Conservation (phyloP, 306 rosid genomes). For the Pyrus communis region DNA sequence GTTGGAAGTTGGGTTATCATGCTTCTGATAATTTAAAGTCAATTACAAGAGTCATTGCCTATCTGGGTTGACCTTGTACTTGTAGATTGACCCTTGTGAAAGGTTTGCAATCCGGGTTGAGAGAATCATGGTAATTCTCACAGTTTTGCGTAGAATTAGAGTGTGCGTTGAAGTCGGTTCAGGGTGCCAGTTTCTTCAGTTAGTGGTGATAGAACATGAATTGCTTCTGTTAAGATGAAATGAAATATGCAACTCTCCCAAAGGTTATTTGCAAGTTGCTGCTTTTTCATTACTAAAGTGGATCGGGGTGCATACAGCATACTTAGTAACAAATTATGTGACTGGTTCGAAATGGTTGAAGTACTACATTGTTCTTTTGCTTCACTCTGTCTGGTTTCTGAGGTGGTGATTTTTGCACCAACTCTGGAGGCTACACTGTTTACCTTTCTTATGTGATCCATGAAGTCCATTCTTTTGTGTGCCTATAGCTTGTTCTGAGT, state of each 20-base stretch:
- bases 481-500: constrained; percentile 8
- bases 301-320: background rate
- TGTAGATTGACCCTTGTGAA: background rate
- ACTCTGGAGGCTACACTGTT: background rate
- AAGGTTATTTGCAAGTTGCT: background rate
- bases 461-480: background rate
- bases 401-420: background rate
- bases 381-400: background rate
- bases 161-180: background rate
- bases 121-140: background rate
- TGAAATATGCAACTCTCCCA: background rate
- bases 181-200: background rate
- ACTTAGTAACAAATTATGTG: background rate
- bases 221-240: background rate
- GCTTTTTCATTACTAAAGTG: background rate
- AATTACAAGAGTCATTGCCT: background rate
- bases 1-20: background rate
- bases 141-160: background rate
- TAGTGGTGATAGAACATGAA: background rate
- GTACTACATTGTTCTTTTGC: background rate
- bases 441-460: background rate
- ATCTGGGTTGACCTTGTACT: background rate
- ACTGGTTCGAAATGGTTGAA: background rate
- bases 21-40: background rate
- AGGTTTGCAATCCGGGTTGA: background rate